These are phyloP conservation scores for Arachnopeziza araneosa DNA, from an alignment of 2,329 filamentous ascomycete species.

Conservation along the genomic window DNA sequence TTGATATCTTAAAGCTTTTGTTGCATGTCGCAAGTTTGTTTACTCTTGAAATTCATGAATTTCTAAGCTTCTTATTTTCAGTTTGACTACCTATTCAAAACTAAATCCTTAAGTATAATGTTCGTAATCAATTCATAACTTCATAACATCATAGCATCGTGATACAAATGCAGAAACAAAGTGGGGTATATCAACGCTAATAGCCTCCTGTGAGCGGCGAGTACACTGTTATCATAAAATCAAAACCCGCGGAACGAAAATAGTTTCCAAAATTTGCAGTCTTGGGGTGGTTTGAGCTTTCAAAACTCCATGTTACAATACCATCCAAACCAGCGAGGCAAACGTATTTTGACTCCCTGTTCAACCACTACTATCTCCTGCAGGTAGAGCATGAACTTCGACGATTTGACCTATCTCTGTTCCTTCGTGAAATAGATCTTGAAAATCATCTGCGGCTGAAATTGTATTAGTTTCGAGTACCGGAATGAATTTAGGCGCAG, in stretches of 20 bases:
- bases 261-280: background rate
- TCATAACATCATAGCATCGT: background rate
- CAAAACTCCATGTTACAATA: background rate
- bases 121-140: background rate
- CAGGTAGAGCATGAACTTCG: background rate
- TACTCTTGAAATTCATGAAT: too few relatives aligned
- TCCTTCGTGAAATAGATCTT: slow-evolving; percentile 16
- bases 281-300: background rate
- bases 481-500: background rate
- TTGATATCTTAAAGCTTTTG: too few relatives aligned
- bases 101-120: background rate
- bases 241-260: background rate
- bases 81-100: background rate
- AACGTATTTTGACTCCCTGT: background rate
- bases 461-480: background rate
- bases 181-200: background rate
- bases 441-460: slow-evolving; percentile 21
- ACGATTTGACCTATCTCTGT: slow-evolving; percentile 1
- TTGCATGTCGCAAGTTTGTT: too few relatives aligned
- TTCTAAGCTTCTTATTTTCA: background rate
- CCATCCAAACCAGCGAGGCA: background rate
- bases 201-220: slow-evolving; percentile 11
- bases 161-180: background rate
- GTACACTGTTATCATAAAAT: background rate
- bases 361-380: background rate